Evolutionary conservation across 179 eudicot genomes (phyloP).

Genomic region (Pouteria campechiana): DNA sequence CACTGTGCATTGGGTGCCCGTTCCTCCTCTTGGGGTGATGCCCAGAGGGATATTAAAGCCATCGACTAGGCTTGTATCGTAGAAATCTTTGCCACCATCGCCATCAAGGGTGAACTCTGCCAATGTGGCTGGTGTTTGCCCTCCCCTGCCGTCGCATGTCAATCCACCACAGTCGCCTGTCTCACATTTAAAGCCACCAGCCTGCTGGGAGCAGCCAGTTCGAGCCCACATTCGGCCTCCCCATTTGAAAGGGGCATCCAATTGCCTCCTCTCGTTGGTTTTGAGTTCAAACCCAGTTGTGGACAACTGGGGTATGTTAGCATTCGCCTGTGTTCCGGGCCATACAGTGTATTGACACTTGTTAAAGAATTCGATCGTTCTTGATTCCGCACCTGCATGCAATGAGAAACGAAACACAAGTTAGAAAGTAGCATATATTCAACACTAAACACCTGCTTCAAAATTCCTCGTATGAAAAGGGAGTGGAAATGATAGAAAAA

Average conservation of each 20-base stretch:
- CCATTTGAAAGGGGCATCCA: slow-evolving; percentile 36
- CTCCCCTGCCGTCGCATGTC: slow-evolving; percentile 40
- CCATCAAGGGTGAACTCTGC: slow-evolving; percentile 32
- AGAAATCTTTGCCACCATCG: slow-evolving; percentile 32
- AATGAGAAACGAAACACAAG: too few species aligned
- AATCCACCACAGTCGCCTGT: slow-evolving; percentile 51
- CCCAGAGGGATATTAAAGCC: slow-evolving; percentile 47
- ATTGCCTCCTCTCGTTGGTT: slow-evolving; percentile 1
- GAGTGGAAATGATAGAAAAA: too few species aligned
- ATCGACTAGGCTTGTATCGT: slow-evolving; percentile 54
- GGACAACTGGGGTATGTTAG: slow-evolving; percentile 17
- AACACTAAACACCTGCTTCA: too few species aligned
- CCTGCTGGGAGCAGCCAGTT: slow-evolving; percentile 18
- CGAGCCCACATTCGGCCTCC: slow-evolving; percentile 63
- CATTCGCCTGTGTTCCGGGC: slow-evolving; percentile 45
- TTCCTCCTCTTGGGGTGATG: slow-evolving; percentile 21
- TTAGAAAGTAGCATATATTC: too few species aligned
- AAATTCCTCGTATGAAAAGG: too few species aligned
- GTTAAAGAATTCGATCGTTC: too few species aligned
- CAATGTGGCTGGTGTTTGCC: slow-evolving; percentile 41
- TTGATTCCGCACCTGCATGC: too few species aligned
- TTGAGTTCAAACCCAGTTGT: slow-evolving; percentile 39
- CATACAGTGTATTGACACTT: slow-evolving; percentile 33
- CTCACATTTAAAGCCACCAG: slow-evolving; percentile 26
- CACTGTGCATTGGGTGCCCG: slow-evolving; percentile 22